Percentiles rank a stretch among this genome's conserved stretches.
These are phyloP conservation scores for Apiospora saccharicola DNA, from an alignment of 2,329 filamentous ascomycete genomes.

Conservation along the genomic window DNA sequence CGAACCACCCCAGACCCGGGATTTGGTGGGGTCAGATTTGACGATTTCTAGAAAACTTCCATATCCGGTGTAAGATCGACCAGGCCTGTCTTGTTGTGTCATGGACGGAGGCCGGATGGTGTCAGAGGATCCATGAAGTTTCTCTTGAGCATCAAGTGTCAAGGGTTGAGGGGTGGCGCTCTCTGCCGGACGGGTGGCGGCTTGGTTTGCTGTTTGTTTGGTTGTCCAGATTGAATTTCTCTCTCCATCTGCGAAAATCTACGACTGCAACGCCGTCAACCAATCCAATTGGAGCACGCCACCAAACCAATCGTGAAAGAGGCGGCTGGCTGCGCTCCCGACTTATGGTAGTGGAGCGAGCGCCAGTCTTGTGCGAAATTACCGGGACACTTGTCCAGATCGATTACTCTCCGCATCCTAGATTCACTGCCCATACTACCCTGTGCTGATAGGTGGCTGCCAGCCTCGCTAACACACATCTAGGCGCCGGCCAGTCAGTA, in stretches of 20 bases:
- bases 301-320: neutral
- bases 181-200: neutral
- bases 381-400: slow-evolving; percentile 14
- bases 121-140: neutral
- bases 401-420: slow-evolving; percentile 16
- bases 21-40: slow-evolving; percentile 1
- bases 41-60: slow-evolving; percentile 12
- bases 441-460: neutral
- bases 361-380: slow-evolving; percentile 10
- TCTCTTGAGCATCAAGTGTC: neutral
- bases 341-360: neutral
- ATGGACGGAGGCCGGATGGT: neutral
- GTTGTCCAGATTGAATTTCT: no score
- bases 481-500: neutral
- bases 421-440: slow-evolving; percentile 12
- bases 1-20: slow-evolving; percentile 20
- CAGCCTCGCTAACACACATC: neutral
- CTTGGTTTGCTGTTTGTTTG: neutral
- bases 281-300: slow-evolving; percentile 1
- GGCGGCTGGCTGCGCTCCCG: neutral
- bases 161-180: slow-evolving; percentile 5
- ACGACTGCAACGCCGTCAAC: neutral
- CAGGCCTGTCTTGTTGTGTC: neutral
- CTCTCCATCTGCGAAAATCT: neutral
- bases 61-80: slow-evolving; percentile 3